A percentile compares a stretch with the other conserved stretches of the same genome.
Evolutionary conservation across 202 grass and related monocot species (phyloP).

Genomic region (Elaeis oleifera): DNA sequence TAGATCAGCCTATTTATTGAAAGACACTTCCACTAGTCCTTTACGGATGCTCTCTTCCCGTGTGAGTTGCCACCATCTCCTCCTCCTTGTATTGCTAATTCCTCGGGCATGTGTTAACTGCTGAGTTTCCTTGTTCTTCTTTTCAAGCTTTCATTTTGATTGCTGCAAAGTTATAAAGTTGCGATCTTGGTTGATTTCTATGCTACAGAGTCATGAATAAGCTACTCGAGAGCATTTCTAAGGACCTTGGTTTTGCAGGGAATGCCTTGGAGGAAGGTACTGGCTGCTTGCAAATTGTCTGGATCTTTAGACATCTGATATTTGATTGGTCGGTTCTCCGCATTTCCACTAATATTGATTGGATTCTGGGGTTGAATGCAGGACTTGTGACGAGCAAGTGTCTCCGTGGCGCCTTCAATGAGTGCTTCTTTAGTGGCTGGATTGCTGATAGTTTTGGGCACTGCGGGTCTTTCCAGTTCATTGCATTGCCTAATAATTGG

Average conservation of each 20-base stretch:
- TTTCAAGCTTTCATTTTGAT: slow-evolving; percentile 40
- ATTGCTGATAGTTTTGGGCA: slow-evolving; percentile 61
- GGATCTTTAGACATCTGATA: too few relatives aligned
- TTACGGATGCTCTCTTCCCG: not conserved
- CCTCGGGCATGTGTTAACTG: not conserved
- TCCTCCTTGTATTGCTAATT: not conserved
- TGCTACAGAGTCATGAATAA: slow-evolving; percentile 72
- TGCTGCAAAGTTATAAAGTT: not conserved
- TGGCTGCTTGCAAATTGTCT: too few relatives aligned
- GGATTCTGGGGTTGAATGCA: slow-evolving; percentile 15
- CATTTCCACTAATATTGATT: not conserved
- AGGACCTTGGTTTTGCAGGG: slow-evolving; percentile 75
- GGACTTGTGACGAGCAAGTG: slow-evolving; percentile 95
- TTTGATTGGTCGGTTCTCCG: too few relatives aligned
- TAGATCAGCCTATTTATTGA: not conserved
- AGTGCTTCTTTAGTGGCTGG: slow-evolving; percentile 80
- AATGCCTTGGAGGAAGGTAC: slow-evolving; percentile 89
- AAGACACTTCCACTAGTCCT: not conserved
- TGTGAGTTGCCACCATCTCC: not conserved
- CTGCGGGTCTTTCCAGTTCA: slow-evolving; percentile 76
- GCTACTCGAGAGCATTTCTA: slow-evolving; percentile 82
- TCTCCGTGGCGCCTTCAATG: slow-evolving; percentile 69
- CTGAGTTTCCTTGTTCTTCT: not conserved
- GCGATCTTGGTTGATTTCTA: slow-evolving; percentile 8
- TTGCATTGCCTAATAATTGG: slow-evolving; percentile 77